A percentile compares a stretch with the other conserved stretches of the same genome.
These are phyloP conservation scores for Dissophora globulifera DNA, from an alignment of 192 early-diverging fungal genomes.

Conservation along the genomic window DNA sequence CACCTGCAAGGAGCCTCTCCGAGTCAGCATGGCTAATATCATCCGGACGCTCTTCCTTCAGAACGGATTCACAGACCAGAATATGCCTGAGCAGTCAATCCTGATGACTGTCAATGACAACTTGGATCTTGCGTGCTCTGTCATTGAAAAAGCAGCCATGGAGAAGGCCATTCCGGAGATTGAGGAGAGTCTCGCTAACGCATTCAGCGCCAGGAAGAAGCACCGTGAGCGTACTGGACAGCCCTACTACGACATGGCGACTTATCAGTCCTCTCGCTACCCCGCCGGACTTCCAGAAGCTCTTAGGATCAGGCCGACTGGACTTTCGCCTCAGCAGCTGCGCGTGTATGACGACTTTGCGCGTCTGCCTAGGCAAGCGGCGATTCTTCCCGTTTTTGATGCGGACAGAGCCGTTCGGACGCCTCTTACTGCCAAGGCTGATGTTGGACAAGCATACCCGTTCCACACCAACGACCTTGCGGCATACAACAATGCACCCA, in stretches of 20 bases:
- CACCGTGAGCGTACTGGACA: slow-evolving; percentile 91
- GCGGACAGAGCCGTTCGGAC: slow-evolving; percentile 38
- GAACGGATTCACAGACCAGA: slow-evolving; percentile 83
- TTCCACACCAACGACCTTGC: slow-evolving; percentile 35
- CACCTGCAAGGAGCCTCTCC: slow-evolving; percentile 92
- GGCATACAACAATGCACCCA: slow-evolving; percentile 26
- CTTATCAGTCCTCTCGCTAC: slow-evolving; percentile 82
- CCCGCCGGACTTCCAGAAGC: slow-evolving; percentile 88
- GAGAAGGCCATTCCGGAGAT: slow-evolving; percentile 97
- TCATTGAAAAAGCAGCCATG: slow-evolving; percentile 95
- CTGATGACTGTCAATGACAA: slow-evolving; percentile 91
- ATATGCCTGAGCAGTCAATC: slow-evolving; percentile 85
- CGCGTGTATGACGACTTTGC: slow-evolving; percentile 90
- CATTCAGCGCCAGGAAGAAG: slow-evolving; percentile 82
- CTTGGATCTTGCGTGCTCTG: slow-evolving; percentile 91
- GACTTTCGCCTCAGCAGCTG: slow-evolving; percentile 80
- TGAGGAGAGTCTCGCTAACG: slow-evolving; percentile 78
- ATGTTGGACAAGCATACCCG: slow-evolving; percentile 35
- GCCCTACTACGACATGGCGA: slow-evolving; percentile 90
- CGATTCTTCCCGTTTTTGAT: slow-evolving; percentile 57
- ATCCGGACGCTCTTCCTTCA: slow-evolving; percentile 75
- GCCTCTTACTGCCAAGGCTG: slow-evolving; percentile 29
- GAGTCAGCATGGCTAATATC: slow-evolving; percentile 82
- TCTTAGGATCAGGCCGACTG: slow-evolving; percentile 85
- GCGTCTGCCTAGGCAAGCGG: slow-evolving; percentile 69